Base-by-base conservation (phyloP, 306 rosid species). In the Phaseolus lunatus region DNA sequence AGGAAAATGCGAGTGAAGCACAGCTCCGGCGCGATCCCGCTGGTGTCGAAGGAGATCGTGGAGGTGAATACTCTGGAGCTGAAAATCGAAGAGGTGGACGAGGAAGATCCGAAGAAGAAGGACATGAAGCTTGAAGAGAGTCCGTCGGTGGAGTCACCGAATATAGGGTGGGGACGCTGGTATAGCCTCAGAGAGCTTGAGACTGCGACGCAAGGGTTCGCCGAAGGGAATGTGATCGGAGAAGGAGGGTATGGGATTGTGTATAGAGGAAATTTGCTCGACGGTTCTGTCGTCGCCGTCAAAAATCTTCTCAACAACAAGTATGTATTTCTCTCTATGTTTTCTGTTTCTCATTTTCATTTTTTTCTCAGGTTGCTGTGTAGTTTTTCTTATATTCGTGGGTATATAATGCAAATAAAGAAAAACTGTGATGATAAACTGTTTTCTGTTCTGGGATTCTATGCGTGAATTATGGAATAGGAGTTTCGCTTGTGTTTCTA, bases 121-220 rank as follows among this genome's bases (percentile, higher is more conserved):
- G 20, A 9, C 26, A 57, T 7, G 76, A 79, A 78, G 70, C 24
- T 64, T 54, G 82, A 62, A 70, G 72, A 48, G 53, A 61, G 78
- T 79, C 47, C 22, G 85, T 87, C 97, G 85, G 87, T 65, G 89
- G 92, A 87, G 71, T 23, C 85, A 11, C 82, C 80, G 64, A 90
- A 94, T 77, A 85, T 92, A n/a, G 97, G 98, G 68, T 92, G 98
- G 98, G 98, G 98, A 0, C 88, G 93, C 16, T 95, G 98, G 98
- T 92, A 89, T 66, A 81, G 85, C 86, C 68, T 95, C 85, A 83
- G 77, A 75, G 98, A 95, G 78, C 82, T 95, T 59, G 89, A 92
- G 59, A 22, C 29, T 16, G 97, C 97, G 11, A 95, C 98, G 0
- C 75, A 81, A 72, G 88, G 88, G 5, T 92, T 95, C 62, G 77